Evolutionary conservation across 1,284 basidiomycete genomes (phyloP).

Genomic region (Rhizopogon parksii): DNA sequence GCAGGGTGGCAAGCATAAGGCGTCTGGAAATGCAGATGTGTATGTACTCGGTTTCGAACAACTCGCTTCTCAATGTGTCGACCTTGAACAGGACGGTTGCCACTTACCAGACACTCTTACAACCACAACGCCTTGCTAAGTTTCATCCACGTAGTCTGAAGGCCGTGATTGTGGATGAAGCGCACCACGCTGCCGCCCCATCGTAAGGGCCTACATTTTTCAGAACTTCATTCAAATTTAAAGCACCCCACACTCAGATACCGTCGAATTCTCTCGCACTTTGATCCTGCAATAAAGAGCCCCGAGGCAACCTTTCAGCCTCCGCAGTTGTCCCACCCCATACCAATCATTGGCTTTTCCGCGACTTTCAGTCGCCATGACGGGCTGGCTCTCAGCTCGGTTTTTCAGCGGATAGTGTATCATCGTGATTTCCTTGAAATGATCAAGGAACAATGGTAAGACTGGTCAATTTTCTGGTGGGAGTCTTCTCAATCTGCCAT

Average conservation of each 20-base stretch:
- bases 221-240: not conserved
- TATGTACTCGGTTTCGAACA: constrained; percentile 32
- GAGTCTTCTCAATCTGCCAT: not conserved
- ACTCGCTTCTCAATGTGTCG: constrained; percentile 1
- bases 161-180: constrained; percentile 87
- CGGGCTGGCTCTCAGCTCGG: constrained; percentile 79
- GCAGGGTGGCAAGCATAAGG: constrained; percentile 72
- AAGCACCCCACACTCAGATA: constrained; percentile 44
- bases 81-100: constrained; percentile 67
- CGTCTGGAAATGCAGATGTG: constrained; percentile 82
- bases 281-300: constrained; percentile 55
- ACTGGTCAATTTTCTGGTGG: not conserved
- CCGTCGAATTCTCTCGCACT: constrained; percentile 69
- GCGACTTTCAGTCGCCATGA: constrained; percentile 94
- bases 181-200: constrained; percentile 90
- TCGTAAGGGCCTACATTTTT: constrained; percentile 47
- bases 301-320: constrained; percentile 39
- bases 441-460: constrained; percentile 87
- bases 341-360: constrained; percentile 92
- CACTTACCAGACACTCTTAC: constrained; percentile 85
- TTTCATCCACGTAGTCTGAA: constrained; percentile 72
- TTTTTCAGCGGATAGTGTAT: constrained; percentile 91
- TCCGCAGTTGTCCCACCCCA: constrained; percentile 36
- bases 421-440: constrained; percentile 91
- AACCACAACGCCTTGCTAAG: constrained; percentile 64